Conservation (phyloP, 164 flowering plant genomes). For the Taxillus chinensis region DNA sequence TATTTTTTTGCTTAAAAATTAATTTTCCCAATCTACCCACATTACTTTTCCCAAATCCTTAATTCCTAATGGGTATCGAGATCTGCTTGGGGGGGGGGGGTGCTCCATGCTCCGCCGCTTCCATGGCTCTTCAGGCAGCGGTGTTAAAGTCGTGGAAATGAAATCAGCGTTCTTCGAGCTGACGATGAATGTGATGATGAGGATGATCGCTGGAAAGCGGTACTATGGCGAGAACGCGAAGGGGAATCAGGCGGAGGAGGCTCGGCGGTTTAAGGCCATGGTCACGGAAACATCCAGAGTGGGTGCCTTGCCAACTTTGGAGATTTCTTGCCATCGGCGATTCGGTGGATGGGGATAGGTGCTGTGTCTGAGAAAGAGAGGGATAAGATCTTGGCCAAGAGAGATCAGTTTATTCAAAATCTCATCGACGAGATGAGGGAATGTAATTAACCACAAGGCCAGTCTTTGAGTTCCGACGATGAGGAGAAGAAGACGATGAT, state of each 20-base stretch:
- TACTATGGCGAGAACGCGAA: not conserved
- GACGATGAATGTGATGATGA: conserved; percentile 4
- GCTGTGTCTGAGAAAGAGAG: not conserved
- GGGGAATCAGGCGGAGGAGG: not conserved
- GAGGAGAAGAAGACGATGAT: not conserved
- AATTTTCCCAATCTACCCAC: no score
- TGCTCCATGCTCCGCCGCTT: not conserved
- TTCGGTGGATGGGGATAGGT: not conserved
- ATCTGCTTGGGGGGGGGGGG: no score
- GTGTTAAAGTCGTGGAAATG: conserved; percentile 1
- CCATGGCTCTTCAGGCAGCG: not conserved
- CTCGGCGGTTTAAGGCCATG: no score
- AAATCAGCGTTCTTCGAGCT: not conserved
- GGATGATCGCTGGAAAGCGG: conserved; percentile 10
- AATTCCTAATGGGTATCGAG: no score
- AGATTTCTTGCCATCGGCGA: not conserved
- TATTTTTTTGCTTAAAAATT: no score
- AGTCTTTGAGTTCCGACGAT: not conserved
- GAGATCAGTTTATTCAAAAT: not conserved
- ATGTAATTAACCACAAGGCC: not conserved
- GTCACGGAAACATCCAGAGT: not conserved
- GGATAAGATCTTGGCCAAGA: not conserved
- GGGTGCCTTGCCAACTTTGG: not conserved
- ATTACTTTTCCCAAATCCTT: no score
- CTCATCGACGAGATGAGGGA: not conserved